Conservation (phyloP, 2,329 filamentous ascomycete species). For the Aspergillus felis region DNA sequence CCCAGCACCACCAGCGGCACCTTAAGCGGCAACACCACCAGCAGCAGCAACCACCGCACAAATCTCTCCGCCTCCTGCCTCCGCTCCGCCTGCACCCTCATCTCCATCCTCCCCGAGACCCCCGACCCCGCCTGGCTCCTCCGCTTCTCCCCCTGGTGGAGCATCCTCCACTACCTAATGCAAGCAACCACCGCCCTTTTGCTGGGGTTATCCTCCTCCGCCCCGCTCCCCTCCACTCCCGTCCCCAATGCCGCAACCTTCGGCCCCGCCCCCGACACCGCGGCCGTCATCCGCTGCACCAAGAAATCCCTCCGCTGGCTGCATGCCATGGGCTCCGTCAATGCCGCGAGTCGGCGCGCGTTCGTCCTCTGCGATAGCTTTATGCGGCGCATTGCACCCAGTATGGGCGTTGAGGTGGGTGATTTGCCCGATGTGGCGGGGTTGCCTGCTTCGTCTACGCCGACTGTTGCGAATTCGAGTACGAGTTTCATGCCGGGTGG, state of each 20-base stretch:
- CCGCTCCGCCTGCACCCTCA: conserved; percentile 33
- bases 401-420: conserved; percentile 12
- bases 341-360: conserved; percentile 30
- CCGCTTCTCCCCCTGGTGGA: conserved; percentile 40
- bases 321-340: conserved; percentile 27
- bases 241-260: conserved; percentile 8
- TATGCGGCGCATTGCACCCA: conserved; percentile 26
- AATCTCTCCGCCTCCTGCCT: conserved; percentile 35
- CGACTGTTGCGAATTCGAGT: no score
- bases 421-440: no score
- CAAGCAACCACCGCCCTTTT: conserved; percentile 41
- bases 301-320: conserved; percentile 40
- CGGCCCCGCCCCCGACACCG: conserved; percentile 12
- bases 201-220: conserved; percentile 30
- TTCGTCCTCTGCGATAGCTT: conserved; percentile 33
- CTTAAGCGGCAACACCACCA: background rate
- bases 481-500: no score
- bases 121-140: conserved; percentile 33
- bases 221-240: no score
- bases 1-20: no score
- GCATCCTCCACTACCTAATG: conserved; percentile 41
- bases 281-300: conserved; percentile 15
- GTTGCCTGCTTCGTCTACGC: no score
- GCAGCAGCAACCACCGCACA: conserved; percentile 9
- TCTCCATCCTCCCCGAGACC: conserved; percentile 36